Conservation (phyloP, 129 eudicot species). For the Gnaphalium uliginosum region DNA sequence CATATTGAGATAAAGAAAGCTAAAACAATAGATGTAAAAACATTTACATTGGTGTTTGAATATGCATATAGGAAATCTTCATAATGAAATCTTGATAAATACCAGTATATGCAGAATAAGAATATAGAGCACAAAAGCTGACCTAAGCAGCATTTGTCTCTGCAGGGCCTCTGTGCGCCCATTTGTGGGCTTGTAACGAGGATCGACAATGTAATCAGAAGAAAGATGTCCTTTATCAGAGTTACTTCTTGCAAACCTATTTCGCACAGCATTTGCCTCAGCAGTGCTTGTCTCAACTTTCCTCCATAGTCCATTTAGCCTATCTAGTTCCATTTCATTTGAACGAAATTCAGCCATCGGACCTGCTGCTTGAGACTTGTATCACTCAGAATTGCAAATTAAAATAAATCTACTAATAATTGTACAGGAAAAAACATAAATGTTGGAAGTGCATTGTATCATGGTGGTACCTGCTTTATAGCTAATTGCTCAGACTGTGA, state of each 20-base stretch:
- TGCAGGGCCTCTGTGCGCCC: conserved; percentile 55
- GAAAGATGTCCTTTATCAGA: conserved; percentile 44
- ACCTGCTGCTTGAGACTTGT: conserved; percentile 85
- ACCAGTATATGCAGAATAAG: conserved; percentile 71
- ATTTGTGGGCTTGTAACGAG: conserved; percentile 54
- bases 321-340: conserved; percentile 83
- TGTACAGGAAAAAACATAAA: background rate
- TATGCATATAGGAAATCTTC: conserved; percentile 23
- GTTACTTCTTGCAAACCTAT: conserved; percentile 56
- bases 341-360: conserved; percentile 66
- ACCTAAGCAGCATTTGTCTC: conserved; percentile 86
- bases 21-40: background rate
- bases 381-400: conserved; percentile 10
- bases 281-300: conserved; percentile 48
- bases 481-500: conserved; percentile 90
- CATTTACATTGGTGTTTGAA: conserved; percentile 26
- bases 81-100: conserved; percentile 73
- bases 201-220: conserved; percentile 56
- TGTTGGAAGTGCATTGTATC: background rate
- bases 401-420: background rate
- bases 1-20: conserved; percentile 7
- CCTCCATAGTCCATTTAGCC: conserved; percentile 63
- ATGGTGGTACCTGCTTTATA: conserved; percentile 65
- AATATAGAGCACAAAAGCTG: conserved; percentile 87
- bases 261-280: conserved; percentile 61